Conservation (phyloP, 495 filamentous ascomycete species). For the Trichoderma asperelloides region DNA sequence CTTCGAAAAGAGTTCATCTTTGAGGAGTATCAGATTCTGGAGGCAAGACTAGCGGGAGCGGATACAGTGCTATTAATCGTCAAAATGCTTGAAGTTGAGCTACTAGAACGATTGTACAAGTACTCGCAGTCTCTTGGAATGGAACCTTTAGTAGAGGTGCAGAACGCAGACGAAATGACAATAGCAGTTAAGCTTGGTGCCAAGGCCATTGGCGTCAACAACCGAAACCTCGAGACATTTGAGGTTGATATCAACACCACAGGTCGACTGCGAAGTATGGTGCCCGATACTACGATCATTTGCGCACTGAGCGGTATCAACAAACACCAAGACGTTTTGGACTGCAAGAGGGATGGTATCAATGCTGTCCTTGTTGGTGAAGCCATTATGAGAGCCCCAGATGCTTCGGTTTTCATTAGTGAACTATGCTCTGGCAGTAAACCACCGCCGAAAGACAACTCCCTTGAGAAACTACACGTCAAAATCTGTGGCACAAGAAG, state of each 20-base stretch:
- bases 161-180: slow-evolving; percentile 87
- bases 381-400: slow-evolving; percentile 86
- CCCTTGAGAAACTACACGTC: slow-evolving; percentile 49
- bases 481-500: slow-evolving; percentile 96
- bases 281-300: slow-evolving; percentile 77
- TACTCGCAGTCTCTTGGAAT: slow-evolving; percentile 89
- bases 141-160: slow-evolving; percentile 96
- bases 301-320: slow-evolving; percentile 93
- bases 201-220: slow-evolving; percentile 97
- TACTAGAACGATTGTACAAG: slow-evolving; percentile 70
- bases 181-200: slow-evolving; percentile 77
- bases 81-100: slow-evolving; percentile 80
- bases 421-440: slow-evolving; percentile 59
- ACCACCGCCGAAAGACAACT: slow-evolving; percentile 19
- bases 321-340: slow-evolving; percentile 79
- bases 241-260: slow-evolving; percentile 95
- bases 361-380: slow-evolving; percentile 92
- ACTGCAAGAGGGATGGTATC: slow-evolving; percentile 81
- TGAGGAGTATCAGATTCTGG: slow-evolving; percentile 95
- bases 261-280: slow-evolving; percentile 76
- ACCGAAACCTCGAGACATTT: slow-evolving; percentile 89
- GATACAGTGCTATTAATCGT: slow-evolving; percentile 96
- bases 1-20: slow-evolving; percentile 97
- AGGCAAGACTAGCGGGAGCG: slow-evolving; percentile 86
- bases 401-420: slow-evolving; percentile 65